Base-by-base conservation (phyloP, 495 filamentous ascomycete species). In the Ramalina intermedia region DNA sequence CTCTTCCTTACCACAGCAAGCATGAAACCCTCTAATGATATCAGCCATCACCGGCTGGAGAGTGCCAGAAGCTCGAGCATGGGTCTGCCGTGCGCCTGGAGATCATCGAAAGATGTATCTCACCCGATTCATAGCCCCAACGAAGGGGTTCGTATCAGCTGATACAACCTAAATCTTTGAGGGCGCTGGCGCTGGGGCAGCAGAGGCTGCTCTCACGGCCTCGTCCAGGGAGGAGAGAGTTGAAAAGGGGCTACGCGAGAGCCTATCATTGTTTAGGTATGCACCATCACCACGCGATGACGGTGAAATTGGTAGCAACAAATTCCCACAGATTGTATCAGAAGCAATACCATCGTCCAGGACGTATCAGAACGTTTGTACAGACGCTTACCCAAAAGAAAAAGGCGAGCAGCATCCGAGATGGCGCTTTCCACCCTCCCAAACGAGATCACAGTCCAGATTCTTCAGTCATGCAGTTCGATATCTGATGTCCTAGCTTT, bases 81-180 rank as follows among this genome's bases (percentile, higher is more conserved):
- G 14, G 2, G 12, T 18, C 4, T 52, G 36, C 38, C 6, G 2
- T 27, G 44, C 37, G 14, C 16, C 42, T 20, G 14, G 46, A 53
- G 55, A 51, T 45, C 57, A 57, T 60, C 55, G 21, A 39, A 66
- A 50, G 55, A 70, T 67, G 71, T 62, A 52, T 65, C 57, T 57
- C 59, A 60, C 57, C 59, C 60, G 55, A 57, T 68, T 54, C 60
- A 80, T 77, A 82, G 74, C 81, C 85, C 83, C 83, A 85, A 80
- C 59, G 79, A 61, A 60, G 82, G 82, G 82, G 84, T 84, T 55
- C 60, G 62, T 53, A 59, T 61, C 46, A 69, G 71, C 68, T 84
- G 65, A 73, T 65, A 24, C 24, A 52, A 58, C 48, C 60, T 66
- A 58, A 55, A 58, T 58, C 45, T 54, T 50, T 60, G 58, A 63